Conservation (phyloP, 208 protist genomes). For the Trypanosoma conorhini region DNA sequence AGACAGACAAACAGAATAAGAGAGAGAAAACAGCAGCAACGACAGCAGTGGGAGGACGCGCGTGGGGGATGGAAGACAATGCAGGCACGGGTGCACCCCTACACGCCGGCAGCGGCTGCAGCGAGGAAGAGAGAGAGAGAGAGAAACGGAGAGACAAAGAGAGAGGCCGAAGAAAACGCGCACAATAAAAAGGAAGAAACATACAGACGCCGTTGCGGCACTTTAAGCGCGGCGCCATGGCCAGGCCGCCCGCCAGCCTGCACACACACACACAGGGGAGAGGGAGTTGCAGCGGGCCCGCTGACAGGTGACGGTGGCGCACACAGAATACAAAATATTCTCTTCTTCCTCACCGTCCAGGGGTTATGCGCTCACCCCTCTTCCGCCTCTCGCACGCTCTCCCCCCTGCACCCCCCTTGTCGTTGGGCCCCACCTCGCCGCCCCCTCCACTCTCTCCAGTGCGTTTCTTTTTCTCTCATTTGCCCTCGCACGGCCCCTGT, state of each 20-base stretch:
- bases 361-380: no score
- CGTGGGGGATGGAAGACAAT: not conserved
- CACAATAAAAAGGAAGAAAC: constrained; percentile 11
- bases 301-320: not conserved
- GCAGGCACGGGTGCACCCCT: no score
- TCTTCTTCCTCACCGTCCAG: not conserved
- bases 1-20: not conserved
- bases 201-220: not conserved
- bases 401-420: not conserved
- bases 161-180: not conserved
- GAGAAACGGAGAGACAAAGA: not conserved
- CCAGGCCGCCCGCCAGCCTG: no score
- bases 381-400: not conserved
- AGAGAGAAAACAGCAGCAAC: not conserved
- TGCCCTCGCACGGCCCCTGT: no score
- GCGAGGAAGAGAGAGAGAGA: not conserved
- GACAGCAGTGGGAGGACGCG: not conserved
- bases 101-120: not conserved
- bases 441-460: not conserved
- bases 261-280: not conserved
- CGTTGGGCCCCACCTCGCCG: not conserved
- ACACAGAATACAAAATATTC: not conserved
- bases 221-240: no score
- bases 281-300: not conserved
- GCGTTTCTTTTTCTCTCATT: no score